phyloP scores from a whole-genome alignment of 2,329 filamentous ascomycete species.

The Microcyclosporella mali region DNA sequence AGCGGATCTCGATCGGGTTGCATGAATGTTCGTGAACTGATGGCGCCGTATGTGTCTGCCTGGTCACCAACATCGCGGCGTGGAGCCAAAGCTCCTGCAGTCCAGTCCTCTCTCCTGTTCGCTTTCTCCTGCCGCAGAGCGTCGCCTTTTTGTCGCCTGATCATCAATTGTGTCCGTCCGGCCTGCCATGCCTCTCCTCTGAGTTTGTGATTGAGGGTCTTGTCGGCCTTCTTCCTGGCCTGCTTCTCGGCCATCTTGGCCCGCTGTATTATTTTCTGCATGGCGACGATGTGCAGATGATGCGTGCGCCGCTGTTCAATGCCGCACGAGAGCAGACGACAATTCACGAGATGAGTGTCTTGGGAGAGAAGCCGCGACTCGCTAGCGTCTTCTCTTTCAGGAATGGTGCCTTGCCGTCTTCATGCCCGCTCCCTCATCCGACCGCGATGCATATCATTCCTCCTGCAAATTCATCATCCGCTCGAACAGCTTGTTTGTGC shows the following conservation, averaged over 20 bases:
- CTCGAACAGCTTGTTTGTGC: no score
- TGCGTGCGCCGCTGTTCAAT: constrained; percentile 1
- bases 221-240: constrained; percentile 8
- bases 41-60: constrained; percentile 54
- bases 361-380: no score
- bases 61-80: constrained; percentile 61
- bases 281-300: constrained; percentile 2
- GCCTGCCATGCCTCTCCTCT: constrained; percentile 28
- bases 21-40: constrained; percentile 17
- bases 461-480: no score
- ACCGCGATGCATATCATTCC: no score
- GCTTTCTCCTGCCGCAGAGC: constrained; percentile 46
- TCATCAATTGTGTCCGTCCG: constrained; percentile 24
- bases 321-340: no score
- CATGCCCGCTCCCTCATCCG: no score
- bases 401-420: no score
- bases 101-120: constrained; percentile 67
- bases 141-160: constrained; percentile 18
- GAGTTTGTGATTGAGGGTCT: constrained; percentile 4
- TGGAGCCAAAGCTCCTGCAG: constrained; percentile 70
- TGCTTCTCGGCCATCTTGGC: constrained; percentile 7
- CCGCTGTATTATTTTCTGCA: constrained; percentile 15
- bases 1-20: constrained; percentile 25
- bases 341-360: no score
- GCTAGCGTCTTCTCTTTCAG: no score